Evolutionary conservation across 139 green algal genomes (phyloP).

Genomic region (Zygnema circumcarinatum): DNA sequence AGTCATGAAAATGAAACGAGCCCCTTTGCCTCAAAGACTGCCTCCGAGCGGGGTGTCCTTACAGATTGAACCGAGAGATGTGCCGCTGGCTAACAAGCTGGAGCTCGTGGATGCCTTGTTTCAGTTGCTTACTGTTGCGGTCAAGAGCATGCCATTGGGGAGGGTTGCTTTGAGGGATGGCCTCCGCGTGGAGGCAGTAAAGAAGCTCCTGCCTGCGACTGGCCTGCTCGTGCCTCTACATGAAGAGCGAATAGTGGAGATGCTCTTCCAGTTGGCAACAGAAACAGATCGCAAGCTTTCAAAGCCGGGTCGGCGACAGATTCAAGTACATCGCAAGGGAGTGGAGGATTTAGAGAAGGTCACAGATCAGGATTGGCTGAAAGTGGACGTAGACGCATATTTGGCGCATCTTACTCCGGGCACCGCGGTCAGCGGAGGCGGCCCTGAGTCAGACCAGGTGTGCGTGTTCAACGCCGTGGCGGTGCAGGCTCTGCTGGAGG

Average conservation of each 20-base stretch:
- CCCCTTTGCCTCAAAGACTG: neutral
- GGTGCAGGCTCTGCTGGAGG: constrained; percentile 29
- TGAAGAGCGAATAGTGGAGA: constrained; percentile 21
- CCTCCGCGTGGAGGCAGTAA: neutral
- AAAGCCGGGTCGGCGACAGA: neutral
- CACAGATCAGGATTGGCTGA: neutral
- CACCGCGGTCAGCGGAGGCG: neutral
- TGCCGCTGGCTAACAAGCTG: constrained; percentile 26
- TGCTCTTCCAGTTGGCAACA: constrained; percentile 41
- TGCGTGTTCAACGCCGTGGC: constrained; percentile 12
- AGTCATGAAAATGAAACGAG: neutral
- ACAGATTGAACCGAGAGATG: constrained; percentile 4
- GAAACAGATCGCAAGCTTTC: constrained; percentile 23
- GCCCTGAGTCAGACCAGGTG: neutral
- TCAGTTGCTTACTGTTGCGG: constrained; percentile 30
- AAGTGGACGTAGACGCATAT: neutral
- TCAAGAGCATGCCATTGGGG: constrained; percentile 6
- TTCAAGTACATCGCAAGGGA: neutral
- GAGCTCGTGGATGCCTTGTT: constrained; percentile 44
- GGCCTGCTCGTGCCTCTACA: constrained; percentile 18
- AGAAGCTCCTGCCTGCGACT: neutral
- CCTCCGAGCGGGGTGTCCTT: neutral
- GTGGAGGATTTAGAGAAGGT: neutral
- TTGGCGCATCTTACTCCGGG: neutral
- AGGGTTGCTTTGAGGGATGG: neutral